These are phyloP conservation scores for Yamadazyma siamensis DNA, from an alignment of 1,139 yeast species.

Conservation along the genomic window DNA sequence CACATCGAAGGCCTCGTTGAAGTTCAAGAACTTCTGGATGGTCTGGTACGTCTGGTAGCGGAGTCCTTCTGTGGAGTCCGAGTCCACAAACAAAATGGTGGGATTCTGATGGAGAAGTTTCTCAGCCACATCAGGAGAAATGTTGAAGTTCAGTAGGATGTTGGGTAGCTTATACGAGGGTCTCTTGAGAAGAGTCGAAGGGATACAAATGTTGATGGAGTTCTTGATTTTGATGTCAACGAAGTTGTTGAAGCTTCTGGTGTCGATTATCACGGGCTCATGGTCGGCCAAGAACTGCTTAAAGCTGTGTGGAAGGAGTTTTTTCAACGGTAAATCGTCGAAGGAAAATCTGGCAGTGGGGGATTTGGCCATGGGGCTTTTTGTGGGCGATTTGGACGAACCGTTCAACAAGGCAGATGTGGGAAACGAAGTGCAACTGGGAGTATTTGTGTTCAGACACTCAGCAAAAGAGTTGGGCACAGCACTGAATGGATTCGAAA, in stretches of 20 bases:
- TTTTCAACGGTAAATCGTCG: conserved; percentile 5
- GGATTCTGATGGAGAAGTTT: conserved; percentile 15
- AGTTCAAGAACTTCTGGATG: conserved; percentile 33
- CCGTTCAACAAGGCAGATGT: no score
- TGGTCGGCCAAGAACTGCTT: conserved; percentile 1
- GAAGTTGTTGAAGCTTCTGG: conserved; percentile 35
- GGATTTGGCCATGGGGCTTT: background rate
- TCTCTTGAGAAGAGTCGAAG: conserved; percentile 40
- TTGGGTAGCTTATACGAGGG: conserved; percentile 29
- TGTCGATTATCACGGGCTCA: conserved; percentile 27
- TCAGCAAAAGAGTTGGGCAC: background rate
- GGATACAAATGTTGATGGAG: conserved; percentile 37
- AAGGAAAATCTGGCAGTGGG: background rate
- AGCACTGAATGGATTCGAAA: background rate
- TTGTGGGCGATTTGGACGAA: no score
- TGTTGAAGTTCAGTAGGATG: conserved; percentile 26
- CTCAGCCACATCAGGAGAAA: conserved; percentile 17
- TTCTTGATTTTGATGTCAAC: conserved; percentile 24
- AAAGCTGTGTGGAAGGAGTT: conserved; percentile 1
- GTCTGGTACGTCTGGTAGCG: conserved; percentile 41
- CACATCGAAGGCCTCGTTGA: conserved; percentile 24
- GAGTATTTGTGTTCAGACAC: no score
- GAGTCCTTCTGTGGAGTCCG: conserved; percentile 24
- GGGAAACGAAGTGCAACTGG: no score
- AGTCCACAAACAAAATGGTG: conserved; percentile 51